A percentile compares a stretch with the other conserved stretches of the same genome.
phyloP scores from a whole-genome alignment of 345 rosid species.

The Hirschfeldia incana region DNA sequence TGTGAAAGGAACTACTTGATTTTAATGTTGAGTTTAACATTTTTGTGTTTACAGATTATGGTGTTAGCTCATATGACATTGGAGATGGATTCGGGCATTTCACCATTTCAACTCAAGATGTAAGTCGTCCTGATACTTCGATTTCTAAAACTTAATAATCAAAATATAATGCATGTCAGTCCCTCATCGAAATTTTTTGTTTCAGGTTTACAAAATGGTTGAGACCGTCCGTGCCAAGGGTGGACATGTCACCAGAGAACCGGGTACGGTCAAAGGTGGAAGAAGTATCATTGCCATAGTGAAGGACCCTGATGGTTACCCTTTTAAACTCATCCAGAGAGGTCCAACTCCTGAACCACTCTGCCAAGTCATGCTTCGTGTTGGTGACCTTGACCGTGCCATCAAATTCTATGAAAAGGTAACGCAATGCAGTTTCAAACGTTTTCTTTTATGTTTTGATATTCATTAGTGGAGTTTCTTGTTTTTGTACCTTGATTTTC shows the following conservation, averaged over 20 bases:
- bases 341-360: slow-evolving; percentile 89
- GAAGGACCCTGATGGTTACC: slow-evolving; percentile 97
- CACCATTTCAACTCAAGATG: slow-evolving; percentile 87
- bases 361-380: slow-evolving; percentile 95
- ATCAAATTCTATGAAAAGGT: slow-evolving; percentile 96
- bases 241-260: slow-evolving; percentile 77
- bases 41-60: slow-evolving; percentile 58
- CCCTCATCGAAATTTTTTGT: background rate
- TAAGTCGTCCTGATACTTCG: slow-evolving; percentile 32
- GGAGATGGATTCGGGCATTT: slow-evolving; percentile 97
- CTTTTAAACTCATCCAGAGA: slow-evolving; percentile 81
- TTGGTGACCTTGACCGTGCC: slow-evolving; percentile 78
- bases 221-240: slow-evolving; percentile 76
- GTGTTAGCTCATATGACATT: slow-evolving; percentile 81
- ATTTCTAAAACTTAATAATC: slow-evolving; percentile 1
- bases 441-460: background rate
- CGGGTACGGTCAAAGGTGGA: slow-evolving; percentile 95
- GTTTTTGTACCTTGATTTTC: background rate
- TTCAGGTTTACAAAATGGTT: slow-evolving; percentile 77
- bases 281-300: slow-evolving; percentile 67
- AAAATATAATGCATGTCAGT: background rate
- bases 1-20: background rate
- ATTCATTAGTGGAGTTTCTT: background rate
- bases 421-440: background rate
- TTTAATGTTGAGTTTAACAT: background rate